Base-by-base conservation (phyloP, 805 yeast genomes). In the Candida maltosa region DNA sequence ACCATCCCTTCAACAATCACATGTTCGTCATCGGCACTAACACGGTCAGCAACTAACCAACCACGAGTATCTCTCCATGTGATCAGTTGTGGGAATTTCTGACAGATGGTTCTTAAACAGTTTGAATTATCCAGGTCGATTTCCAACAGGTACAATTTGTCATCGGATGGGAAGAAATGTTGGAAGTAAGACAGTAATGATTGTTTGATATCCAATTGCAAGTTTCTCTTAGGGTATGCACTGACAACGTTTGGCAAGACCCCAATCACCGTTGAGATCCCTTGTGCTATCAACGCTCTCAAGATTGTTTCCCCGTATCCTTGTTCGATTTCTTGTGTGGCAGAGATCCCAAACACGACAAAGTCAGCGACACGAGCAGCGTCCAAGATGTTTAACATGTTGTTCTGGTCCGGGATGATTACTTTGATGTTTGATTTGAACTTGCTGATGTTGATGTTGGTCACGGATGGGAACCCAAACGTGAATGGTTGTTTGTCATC, bases 51-150 rank as follows among this genome's bases (percentile, higher is more conserved):
- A 7, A 93, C 72, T 35, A 93, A 35, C 62, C 88, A 93, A 6
- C 96, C 91, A 53, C 98, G 72, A n/a, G 80, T 63, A 48, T 91
- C 97, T 62, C 97, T 80, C 97, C 98, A 93, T 16, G 76, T 76
- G 31, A 94, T 69, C 1, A 86, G 77, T 52, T 80, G 81, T 18
- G 98, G 98, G 49, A 81, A 76, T 60, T 80, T 85, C 51, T 91
- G 97, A 52, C 96, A 84, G 17, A 93, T 50, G 4, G 70, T 67
- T 56, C 98, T 76, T 27, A 84, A 68, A 29, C 86, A 80, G 49
- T 83, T 85, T 14, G 72, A 46, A n/a, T 84, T 71, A 45, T 93
- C 97, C 2, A 84, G 69, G 11, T 65, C 61, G 31, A 62, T 66
- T 45, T 87, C 95, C 34, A 87, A 58, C 29, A 82, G 79, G 58